Conservation (phyloP, 768 basidiomycete species). For the Tulasnella calospora region DNA sequence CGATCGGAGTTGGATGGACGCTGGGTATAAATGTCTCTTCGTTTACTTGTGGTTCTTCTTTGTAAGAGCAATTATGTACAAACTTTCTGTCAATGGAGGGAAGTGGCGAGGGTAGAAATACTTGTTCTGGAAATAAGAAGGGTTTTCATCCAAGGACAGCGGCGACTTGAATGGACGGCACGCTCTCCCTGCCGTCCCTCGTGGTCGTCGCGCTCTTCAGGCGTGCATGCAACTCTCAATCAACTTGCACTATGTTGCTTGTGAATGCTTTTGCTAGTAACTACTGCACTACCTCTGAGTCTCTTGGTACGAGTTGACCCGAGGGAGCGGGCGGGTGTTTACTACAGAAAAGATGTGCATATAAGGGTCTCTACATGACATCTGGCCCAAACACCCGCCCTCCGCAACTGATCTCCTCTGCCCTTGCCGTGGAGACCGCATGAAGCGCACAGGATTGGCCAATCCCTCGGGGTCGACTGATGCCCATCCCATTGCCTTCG, state of each 20-base stretch:
- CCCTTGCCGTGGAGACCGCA: too few relatives aligned
- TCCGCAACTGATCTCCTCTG: too few relatives aligned
- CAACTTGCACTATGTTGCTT: too few relatives aligned
- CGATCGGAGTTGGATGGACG: background rate
- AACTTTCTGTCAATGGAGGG: background rate
- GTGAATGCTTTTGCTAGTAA: too few relatives aligned
- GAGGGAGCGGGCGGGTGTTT: background rate
- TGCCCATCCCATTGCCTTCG: too few relatives aligned
- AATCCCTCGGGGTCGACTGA: too few relatives aligned
- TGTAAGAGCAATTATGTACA: background rate
- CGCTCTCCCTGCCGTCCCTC: background rate
- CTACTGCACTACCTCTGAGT: too few relatives aligned
- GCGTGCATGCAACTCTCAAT: background rate
- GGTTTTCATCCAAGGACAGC: background rate
- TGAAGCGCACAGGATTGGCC: too few relatives aligned
- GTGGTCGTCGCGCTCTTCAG: background rate
- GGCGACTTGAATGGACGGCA: background rate
- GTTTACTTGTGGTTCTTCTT: background rate
- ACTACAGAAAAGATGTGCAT: background rate
- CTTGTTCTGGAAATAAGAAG: background rate
- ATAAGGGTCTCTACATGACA: background rate
- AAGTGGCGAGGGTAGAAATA: background rate
- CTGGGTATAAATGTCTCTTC: background rate
- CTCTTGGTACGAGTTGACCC: background rate
- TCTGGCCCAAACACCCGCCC: background rate